Evolutionary conservation across 257 asterid species (phyloP), one percentile per base, ranked within the genome.

Genomic region (Mitragyna speciosa): DNA sequence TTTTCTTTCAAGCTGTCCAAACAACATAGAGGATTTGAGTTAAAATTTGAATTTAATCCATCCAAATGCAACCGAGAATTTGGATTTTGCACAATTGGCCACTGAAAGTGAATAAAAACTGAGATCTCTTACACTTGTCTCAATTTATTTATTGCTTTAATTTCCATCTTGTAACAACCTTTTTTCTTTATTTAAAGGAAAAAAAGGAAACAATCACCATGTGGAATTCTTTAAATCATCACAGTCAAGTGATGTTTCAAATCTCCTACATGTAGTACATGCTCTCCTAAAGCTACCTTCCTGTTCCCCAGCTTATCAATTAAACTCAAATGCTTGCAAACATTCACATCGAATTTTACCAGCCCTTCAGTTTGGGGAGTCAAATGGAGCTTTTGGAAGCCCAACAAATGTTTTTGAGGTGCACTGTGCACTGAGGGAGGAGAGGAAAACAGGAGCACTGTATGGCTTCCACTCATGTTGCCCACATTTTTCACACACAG

Each of bases 351-450:
- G 78, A 91, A 89, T 76, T 71, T 77, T 8, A 87, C 92, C 36
- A 74, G 2, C 51, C 87, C 90, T 79, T 87, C 88, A 19, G 33
- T 81, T 24, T 68, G 71, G 48, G 89, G 76, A 33, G 69, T 28
- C 81, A 91, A 72, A 72, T 81, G 85, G 28, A 88, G 45, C 85
- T 86, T 91, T 52, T 89, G 74, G 75, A 91, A 91, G 28, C 80
- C 91, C 56, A 89, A 11, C 81, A 90, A 82, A 24, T 90, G 95
- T 51, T 90, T 92, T 65, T 86, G 87, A 31, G 97, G 87, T 49
- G 95, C 90, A 70, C 85, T 83, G 71, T 89, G 97, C 41, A 88
- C 89, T n/a, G 84, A 31, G 0, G 97, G 97, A 4, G 95, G 95
- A 14, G 85, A 80, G 0, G 89, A 83, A 61, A 84, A 92, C 89